These are phyloP conservation scores for Trametes coccinea DNA, from an alignment of 768 basidiomycete species.

Conservation along the genomic window DNA sequence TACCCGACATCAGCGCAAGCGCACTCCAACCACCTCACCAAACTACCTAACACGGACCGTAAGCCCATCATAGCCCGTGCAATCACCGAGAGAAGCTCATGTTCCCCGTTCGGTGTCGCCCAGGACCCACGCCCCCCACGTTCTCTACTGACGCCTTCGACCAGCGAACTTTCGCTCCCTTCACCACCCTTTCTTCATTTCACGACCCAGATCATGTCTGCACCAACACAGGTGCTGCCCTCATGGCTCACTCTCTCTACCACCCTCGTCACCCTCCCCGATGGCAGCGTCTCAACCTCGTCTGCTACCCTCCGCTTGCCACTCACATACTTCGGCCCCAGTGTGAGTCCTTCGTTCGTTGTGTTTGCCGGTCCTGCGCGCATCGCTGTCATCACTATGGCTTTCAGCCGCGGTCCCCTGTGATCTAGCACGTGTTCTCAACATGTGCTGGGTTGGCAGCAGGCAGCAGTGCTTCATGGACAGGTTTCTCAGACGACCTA, in stretches of 20 bases:
- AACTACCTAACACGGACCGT: constrained; percentile 2
- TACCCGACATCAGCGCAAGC: constrained; percentile 3
- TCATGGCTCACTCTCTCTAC: constrained; percentile 70
- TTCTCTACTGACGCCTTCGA: constrained; percentile 23
- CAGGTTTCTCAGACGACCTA: too few relatives aligned
- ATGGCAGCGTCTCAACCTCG: constrained; percentile 55
- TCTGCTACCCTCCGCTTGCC: constrained; percentile 63
- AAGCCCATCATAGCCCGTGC: background rate
- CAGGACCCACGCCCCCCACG: constrained; percentile 23
- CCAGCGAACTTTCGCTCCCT: constrained; percentile 16
- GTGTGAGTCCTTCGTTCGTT: constrained; percentile 50
- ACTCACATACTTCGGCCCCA: constrained; percentile 80
- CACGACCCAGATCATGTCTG: constrained; percentile 43
- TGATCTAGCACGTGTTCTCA: too few relatives aligned
- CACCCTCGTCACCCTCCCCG: constrained; percentile 51
- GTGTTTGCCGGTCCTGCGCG: background rate
- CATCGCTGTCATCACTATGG: background rate
- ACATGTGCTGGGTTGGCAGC: too few relatives aligned
- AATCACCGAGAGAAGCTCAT: constrained; percentile 17
- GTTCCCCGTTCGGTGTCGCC: background rate
- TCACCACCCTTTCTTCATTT: constrained; percentile 12
- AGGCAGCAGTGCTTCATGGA: too few relatives aligned
- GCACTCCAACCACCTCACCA: background rate
- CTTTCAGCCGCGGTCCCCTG: background rate
- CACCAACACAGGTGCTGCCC: constrained; percentile 66